These are phyloP conservation scores for Chrysosporium keratinophilum DNA, from an alignment of 2,329 filamentous ascomycete genomes.

Conservation along the genomic window DNA sequence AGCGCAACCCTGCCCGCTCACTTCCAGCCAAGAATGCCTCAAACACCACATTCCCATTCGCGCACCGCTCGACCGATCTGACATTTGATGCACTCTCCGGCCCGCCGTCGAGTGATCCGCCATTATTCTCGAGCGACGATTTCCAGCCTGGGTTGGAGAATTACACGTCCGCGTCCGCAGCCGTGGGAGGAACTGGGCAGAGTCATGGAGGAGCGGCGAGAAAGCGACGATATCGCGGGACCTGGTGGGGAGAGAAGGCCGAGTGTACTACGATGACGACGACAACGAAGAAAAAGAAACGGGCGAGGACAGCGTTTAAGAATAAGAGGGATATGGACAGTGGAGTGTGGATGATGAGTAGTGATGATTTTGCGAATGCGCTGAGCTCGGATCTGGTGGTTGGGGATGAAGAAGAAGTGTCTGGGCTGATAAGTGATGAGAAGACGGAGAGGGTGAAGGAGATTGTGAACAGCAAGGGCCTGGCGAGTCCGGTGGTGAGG, in stretches of 20 bases:
- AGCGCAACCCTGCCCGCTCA: slow-evolving; percentile 18
- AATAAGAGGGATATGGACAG: slow-evolving; percentile 37
- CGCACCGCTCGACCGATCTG: slow-evolving; percentile 24
- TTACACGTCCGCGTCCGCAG: slow-evolving; percentile 24
- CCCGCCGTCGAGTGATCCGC: slow-evolving; percentile 34
- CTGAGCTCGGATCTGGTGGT: slow-evolving; percentile 9
- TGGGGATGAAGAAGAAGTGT: background rate
- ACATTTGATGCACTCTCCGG: slow-evolving; percentile 6
- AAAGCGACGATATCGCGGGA: slow-evolving; percentile 37
- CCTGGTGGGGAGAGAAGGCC: slow-evolving; percentile 37
- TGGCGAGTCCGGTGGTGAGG: background rate
- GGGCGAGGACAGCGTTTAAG: slow-evolving; percentile 35
- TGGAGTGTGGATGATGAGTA: slow-evolving; percentile 39
- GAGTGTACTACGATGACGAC: too few relatives aligned
- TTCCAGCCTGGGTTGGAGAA: slow-evolving; percentile 38
- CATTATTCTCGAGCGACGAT: slow-evolving; percentile 41
- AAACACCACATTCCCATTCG: slow-evolving; percentile 25
- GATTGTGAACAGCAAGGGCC: background rate
- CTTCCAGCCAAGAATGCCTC: slow-evolving; percentile 21
- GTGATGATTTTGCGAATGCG: slow-evolving; percentile 27
- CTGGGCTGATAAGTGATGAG: background rate
- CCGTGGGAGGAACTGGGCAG: background rate
- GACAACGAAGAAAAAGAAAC: slow-evolving; percentile 25
- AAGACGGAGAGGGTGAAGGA: background rate
- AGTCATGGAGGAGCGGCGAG: slow-evolving; percentile 18